Percentiles rank a stretch among this genome's conserved stretches.
These are phyloP conservation scores for Yamadazyma oceani DNA, from an alignment of 1,139 yeast genomes.

Conservation along the genomic window DNA sequence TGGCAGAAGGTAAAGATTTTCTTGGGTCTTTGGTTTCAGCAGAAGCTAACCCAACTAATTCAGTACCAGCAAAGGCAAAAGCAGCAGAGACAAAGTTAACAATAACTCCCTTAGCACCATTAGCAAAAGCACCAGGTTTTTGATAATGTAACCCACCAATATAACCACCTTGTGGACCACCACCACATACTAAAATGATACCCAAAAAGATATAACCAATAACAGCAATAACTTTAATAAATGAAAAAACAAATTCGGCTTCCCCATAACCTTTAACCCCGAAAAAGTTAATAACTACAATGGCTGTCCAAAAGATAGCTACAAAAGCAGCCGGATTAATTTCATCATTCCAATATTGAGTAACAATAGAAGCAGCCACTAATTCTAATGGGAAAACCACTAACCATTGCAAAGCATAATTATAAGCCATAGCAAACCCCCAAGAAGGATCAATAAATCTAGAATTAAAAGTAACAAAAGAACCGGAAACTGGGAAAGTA, in stretches of 20 bases:
- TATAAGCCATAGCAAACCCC: conserved; percentile 80
- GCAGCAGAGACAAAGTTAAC: conserved; percentile 48
- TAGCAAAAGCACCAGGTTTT: conserved; percentile 64
- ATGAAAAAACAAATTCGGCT: conserved; percentile 63
- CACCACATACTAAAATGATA: conserved; percentile 68
- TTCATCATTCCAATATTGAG: conserved; percentile 59
- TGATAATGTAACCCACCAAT: conserved; percentile 62
- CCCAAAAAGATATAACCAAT: conserved; percentile 72
- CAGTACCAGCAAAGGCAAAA: conserved; percentile 50
- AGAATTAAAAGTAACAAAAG: conserved; percentile 67
- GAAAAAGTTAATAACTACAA: conserved; percentile 56
- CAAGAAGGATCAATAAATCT: conserved; percentile 70
- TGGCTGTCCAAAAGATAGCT: conserved; percentile 58
- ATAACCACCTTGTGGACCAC: conserved; percentile 48
- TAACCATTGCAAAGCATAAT: conserved; percentile 71
- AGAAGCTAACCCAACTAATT: conserved; percentile 46
- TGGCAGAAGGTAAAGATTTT: conserved; percentile 42
- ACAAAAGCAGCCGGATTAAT: conserved; percentile 71
- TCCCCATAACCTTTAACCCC: conserved; percentile 73
- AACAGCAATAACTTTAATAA: conserved; percentile 62
- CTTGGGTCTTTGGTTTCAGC: conserved; percentile 45
- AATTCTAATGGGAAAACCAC: conserved; percentile 70
- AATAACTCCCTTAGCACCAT: conserved; percentile 59
- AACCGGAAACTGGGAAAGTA: conserved; percentile 72
- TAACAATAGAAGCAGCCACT: conserved; percentile 74